Evolutionary conservation across 2,329 filamentous ascomycete genomes (phyloP).

Genomic region (Aspergillus bombycis): DNA sequence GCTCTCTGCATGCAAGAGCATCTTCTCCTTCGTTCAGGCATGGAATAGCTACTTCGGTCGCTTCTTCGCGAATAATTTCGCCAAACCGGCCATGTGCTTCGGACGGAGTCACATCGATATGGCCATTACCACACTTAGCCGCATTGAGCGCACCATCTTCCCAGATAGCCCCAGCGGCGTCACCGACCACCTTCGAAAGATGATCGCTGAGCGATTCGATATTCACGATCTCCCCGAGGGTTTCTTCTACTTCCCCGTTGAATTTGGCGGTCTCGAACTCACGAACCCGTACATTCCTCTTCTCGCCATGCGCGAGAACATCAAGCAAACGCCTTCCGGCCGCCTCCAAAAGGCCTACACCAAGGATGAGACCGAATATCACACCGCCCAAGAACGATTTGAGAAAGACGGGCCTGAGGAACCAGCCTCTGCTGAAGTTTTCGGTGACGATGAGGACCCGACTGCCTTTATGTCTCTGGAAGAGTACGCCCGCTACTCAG

Average conservation of each 20-base stretch:
- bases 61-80: constrained; percentile 63
- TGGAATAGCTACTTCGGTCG: constrained; percentile 62
- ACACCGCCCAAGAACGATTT: constrained; percentile 43
- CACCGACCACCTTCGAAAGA: constrained; percentile 58
- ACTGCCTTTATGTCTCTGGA: constrained; percentile 41
- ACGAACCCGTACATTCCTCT: constrained; percentile 55
- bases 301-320: constrained; percentile 50
- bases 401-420: constrained; percentile 27
- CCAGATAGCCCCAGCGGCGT: constrained; percentile 50
- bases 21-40: constrained; percentile 63
- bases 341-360: constrained; percentile 38
- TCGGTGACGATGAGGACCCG: constrained; percentile 3
- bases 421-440: not conserved
- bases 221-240: constrained; percentile 53
- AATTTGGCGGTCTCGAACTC: constrained; percentile 55
- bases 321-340: constrained; percentile 39
- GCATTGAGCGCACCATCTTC: constrained; percentile 58
- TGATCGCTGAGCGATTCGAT: constrained; percentile 57
- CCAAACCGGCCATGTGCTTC: constrained; percentile 58
- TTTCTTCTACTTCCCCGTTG: constrained; percentile 57
- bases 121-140: constrained; percentile 55
- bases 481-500: constrained; percentile 42
- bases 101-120: constrained; percentile 59
- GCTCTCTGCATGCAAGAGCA: constrained; percentile 57
- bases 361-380: constrained; percentile 59